Conservation (phyloP, 2,329 filamentous ascomycete genomes). For the Verticillium dahliae region DNA sequence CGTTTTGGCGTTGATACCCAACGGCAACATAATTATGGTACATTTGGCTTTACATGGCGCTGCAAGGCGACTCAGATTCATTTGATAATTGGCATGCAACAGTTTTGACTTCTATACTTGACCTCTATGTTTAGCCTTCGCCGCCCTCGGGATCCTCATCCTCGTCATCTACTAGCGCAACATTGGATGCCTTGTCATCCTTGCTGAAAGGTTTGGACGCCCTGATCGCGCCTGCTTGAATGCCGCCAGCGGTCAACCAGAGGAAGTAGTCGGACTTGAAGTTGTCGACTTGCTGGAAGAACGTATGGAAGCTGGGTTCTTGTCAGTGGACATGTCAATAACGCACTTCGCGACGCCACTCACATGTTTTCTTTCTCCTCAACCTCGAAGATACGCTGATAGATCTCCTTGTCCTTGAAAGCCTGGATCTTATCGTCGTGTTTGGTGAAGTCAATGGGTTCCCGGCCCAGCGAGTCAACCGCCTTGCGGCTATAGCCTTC, state of each 20-base stretch:
- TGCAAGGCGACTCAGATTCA: neutral
- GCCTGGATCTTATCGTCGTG: conserved; percentile 73
- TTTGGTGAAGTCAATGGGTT: conserved; percentile 70
- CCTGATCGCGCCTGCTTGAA: conserved; percentile 50
- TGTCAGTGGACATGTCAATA: conserved; percentile 8
- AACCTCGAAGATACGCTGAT: conserved; percentile 81
- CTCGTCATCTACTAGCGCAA: conserved; percentile 36
- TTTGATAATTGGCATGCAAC: neutral
- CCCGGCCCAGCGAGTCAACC: conserved; percentile 53
- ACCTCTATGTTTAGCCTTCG: conserved; percentile 24
- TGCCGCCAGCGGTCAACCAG: conserved; percentile 65
- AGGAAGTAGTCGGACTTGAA: conserved; percentile 67
- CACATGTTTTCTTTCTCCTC: conserved; percentile 84
- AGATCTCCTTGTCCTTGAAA: conserved; percentile 91
- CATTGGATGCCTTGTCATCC: conserved; percentile 26
- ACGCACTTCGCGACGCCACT: conserved; percentile 30
- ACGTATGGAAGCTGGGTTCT: conserved; percentile 60
- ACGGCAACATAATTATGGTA: neutral
- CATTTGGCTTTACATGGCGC: neutral
- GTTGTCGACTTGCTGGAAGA: conserved; percentile 74
- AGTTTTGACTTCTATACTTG: neutral
- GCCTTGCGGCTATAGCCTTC: conserved; percentile 78
- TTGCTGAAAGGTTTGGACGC: conserved; percentile 30
- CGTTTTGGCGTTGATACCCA: neutral
- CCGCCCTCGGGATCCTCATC: conserved; percentile 38